Evolutionary conservation across 192 early-diverging fungal species (phyloP).

Genomic region (Linnemannia zychae): DNA sequence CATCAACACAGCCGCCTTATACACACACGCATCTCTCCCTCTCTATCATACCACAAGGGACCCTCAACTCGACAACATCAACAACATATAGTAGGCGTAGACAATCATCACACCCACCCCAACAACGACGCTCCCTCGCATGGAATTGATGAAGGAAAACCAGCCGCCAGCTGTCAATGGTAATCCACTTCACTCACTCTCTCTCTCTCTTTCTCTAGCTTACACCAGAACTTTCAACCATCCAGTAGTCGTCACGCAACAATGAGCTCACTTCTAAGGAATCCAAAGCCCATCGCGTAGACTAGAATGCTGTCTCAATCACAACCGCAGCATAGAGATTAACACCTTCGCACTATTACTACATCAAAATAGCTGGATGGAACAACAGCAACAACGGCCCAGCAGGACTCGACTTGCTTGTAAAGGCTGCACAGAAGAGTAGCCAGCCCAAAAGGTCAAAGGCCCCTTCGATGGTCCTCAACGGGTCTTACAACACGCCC

Average conservation of each 20-base stretch:
- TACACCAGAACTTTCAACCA: background rate
- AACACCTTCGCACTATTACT: background rate
- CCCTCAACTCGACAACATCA: background rate
- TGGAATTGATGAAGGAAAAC: conserved; percentile 54
- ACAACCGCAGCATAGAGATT: background rate
- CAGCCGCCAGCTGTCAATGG: conserved; percentile 21
- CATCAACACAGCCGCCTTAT: too few relatives aligned
- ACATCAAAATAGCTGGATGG: conserved; percentile 22
- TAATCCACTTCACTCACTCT: background rate
- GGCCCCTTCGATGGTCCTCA: conserved; percentile 31
- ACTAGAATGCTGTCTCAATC: background rate
- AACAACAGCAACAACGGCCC: conserved; percentile 1
- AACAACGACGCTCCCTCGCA: background rate
- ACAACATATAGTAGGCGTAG: background rate
- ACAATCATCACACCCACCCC: background rate
- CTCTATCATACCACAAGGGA: background rate
- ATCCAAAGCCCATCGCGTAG: background rate
- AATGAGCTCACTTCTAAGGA: background rate
- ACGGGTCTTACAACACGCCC: conserved; percentile 35
- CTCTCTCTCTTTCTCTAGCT: background rate
- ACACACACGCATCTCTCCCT: background rate
- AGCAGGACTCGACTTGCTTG: conserved; percentile 41
- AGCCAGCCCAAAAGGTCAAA: conserved; percentile 19
- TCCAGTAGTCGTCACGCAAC: background rate
- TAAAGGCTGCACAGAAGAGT: conserved; percentile 39